Percentiles rank a stretch among this genome's conserved stretches.
phyloP scores from a whole-genome alignment of 179 eudicot genomes.

The Amaranthus tricolor region DNA sequence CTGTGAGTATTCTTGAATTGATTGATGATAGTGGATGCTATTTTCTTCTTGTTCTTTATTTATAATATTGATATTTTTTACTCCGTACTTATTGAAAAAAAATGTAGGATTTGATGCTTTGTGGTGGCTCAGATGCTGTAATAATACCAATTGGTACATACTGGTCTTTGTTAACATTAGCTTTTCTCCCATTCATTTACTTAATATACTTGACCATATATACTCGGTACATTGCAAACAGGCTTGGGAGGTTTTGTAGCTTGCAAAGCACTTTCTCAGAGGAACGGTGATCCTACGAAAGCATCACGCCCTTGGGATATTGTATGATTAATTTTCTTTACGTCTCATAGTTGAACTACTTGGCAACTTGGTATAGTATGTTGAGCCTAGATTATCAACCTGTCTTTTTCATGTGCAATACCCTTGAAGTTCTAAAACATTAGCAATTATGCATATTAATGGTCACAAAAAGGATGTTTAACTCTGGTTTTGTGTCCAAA shows the following conservation, averaged over 20 bases:
- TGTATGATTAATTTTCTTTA: conserved; percentile 36
- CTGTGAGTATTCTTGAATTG: conserved; percentile 55
- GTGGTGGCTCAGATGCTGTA: conserved; percentile 96
- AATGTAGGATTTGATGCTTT: conserved; percentile 89
- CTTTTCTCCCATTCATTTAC: not conserved
- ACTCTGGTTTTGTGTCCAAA: too few species aligned
- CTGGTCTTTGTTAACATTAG: conserved; percentile 9
- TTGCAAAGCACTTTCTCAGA: conserved; percentile 89
- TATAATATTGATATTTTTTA: conserved; percentile 7
- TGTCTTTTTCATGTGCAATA: not conserved
- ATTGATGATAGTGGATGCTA: conserved; percentile 5
- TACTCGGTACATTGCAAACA: conserved; percentile 25
- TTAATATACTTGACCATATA: conserved; percentile 7
- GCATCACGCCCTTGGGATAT: conserved; percentile 98
- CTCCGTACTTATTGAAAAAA: not conserved
- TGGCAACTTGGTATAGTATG: not conserved
- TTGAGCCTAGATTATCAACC: not conserved
- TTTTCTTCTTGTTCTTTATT: not conserved
- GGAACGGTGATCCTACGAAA: conserved; percentile 82
- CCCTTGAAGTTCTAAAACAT: not conserved
- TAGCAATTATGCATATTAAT: not conserved
- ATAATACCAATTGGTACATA: conserved; percentile 83
- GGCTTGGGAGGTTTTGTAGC: conserved; percentile 99
- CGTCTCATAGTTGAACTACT: not conserved
- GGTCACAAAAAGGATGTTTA: too few species aligned